These are phyloP conservation scores for Cinnamomum chago DNA, from an alignment of 164 flowering plant genomes.

Conservation along the genomic window DNA sequence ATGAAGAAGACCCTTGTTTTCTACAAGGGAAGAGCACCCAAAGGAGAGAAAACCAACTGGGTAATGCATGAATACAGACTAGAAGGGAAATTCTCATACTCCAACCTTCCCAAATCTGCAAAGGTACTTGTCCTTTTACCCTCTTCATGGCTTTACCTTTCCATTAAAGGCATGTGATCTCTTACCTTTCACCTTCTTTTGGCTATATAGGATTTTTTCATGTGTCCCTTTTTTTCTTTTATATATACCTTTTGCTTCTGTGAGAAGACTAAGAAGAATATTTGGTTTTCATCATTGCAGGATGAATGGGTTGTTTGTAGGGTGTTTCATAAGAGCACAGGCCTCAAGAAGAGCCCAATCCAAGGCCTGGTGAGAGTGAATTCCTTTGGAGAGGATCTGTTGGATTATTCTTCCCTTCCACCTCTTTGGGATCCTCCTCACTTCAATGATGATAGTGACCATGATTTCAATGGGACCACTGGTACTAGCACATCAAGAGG, in stretches of 20 bases:
- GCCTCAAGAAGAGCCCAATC: slow-evolving; percentile 28
- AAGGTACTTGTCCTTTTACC: slow-evolving; percentile 22
- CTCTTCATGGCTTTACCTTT: background rate
- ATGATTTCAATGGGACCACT: slow-evolving; percentile 9
- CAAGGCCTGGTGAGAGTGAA: slow-evolving; percentile 25
- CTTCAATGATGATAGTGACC: slow-evolving; percentile 25
- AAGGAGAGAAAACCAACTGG: slow-evolving; percentile 62
- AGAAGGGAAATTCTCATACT: slow-evolving; percentile 40
- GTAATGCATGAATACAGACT: slow-evolving; percentile 61
- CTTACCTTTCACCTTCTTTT: background rate
- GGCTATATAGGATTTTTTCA: background rate
- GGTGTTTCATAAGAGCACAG: slow-evolving; percentile 52
- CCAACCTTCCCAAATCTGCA: slow-evolving; percentile 28
- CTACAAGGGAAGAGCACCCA: slow-evolving; percentile 62
- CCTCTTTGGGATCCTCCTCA: slow-evolving; percentile 47
- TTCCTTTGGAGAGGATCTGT: slow-evolving; percentile 36
- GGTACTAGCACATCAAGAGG: slow-evolving; percentile 8
- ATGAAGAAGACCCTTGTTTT: slow-evolving; percentile 72
- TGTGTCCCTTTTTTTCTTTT: background rate
- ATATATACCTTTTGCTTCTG: background rate
- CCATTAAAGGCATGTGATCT: background rate
- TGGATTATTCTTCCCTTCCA: slow-evolving; percentile 30
- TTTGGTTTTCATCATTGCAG: slow-evolving; percentile 20
- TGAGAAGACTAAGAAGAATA: background rate
- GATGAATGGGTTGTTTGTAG: slow-evolving; percentile 68